These are phyloP conservation scores for Curvularia verruculosa DNA, from an alignment of 2,329 filamentous ascomycete species.

Conservation along the genomic window DNA sequence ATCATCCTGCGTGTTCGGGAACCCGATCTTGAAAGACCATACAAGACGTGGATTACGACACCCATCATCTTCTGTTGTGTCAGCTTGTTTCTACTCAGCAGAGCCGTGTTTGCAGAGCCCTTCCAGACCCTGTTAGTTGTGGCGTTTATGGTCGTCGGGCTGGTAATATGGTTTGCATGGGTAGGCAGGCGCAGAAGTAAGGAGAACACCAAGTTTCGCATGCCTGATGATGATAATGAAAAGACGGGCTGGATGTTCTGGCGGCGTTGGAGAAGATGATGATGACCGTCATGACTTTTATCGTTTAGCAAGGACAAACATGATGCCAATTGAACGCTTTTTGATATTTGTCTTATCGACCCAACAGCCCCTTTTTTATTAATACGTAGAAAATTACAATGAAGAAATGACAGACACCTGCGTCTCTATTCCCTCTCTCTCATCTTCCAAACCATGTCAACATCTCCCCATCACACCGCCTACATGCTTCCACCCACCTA, in stretches of 20 bases:
- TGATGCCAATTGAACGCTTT: neutral
- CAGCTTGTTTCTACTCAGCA: constrained; percentile 85
- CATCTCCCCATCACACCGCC: neutral
- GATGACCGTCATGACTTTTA: neutral
- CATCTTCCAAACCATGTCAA: neutral
- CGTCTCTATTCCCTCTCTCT: neutral
- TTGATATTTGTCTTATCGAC: neutral
- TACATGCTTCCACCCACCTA: neutral
- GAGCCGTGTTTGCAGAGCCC: constrained; percentile 89
- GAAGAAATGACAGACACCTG: constrained; percentile 2
- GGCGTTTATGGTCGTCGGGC: constrained; percentile 79
- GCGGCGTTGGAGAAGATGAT: constrained; percentile 48
- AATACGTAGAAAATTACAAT: neutral
- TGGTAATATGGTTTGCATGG: constrained; percentile 89
- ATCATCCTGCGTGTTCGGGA: constrained; percentile 89
- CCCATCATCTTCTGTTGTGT: constrained; percentile 99
- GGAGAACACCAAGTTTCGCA: constrained; percentile 35
- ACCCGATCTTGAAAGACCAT: constrained; percentile 85
- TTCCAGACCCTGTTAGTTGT: constrained; percentile 88
- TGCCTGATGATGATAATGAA: constrained; percentile 26
- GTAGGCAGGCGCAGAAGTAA: constrained; percentile 62
- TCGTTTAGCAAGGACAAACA: neutral
- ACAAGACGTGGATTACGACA: constrained; percentile 95
- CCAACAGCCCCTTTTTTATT: neutral
- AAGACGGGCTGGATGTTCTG: constrained; percentile 54